A percentile compares a stretch with the other conserved stretches of the same genome.
These are phyloP conservation scores for Penicillium ochrochloron DNA, from an alignment of 495 filamentous ascomycete genomes.

Conservation along the genomic window DNA sequence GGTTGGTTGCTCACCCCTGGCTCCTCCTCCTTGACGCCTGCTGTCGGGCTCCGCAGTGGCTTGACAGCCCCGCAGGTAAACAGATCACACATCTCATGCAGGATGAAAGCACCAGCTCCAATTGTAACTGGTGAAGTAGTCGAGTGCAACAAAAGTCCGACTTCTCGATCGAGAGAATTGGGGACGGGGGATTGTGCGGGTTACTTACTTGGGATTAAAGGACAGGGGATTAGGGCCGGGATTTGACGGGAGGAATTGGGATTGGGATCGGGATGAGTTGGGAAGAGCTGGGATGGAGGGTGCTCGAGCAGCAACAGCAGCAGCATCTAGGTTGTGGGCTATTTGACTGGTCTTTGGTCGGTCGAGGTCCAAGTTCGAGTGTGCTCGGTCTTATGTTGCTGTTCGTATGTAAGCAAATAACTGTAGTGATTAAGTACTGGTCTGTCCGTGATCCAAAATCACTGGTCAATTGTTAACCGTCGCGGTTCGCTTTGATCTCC, in stretches of 20 bases:
- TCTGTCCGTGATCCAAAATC: not conserved
- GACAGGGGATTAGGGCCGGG: not conserved
- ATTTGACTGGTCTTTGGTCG: not conserved
- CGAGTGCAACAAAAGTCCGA: not conserved
- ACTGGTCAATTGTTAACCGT: not conserved
- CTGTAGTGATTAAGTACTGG: not conserved
- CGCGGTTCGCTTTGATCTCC: constrained; percentile 17
- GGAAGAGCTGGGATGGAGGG: not conserved
- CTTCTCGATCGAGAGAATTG: not conserved
- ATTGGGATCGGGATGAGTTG: not conserved
- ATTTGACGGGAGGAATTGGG: not conserved
- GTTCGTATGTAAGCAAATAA: not conserved
- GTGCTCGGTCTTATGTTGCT: not conserved
- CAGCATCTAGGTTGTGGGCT: not conserved
- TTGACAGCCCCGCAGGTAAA: constrained; percentile 36
- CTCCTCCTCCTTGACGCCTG: constrained; percentile 4
- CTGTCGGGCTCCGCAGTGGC: constrained; percentile 35
- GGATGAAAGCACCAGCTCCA: constrained; percentile 16
- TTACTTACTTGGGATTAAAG: not conserved
- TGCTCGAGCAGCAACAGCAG: not conserved
- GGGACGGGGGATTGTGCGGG: not conserved
- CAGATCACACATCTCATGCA: constrained; percentile 32
- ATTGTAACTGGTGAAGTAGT: not conserved
- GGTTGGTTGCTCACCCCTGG: constrained; percentile 12
- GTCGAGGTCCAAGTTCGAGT: constrained; percentile 3